Percentiles rank a stretch among this genome's conserved stretches.
These are phyloP conservation scores for Stereum hirsutum DNA, from an alignment of 1,284 basidiomycete species.

Conservation along the genomic window DNA sequence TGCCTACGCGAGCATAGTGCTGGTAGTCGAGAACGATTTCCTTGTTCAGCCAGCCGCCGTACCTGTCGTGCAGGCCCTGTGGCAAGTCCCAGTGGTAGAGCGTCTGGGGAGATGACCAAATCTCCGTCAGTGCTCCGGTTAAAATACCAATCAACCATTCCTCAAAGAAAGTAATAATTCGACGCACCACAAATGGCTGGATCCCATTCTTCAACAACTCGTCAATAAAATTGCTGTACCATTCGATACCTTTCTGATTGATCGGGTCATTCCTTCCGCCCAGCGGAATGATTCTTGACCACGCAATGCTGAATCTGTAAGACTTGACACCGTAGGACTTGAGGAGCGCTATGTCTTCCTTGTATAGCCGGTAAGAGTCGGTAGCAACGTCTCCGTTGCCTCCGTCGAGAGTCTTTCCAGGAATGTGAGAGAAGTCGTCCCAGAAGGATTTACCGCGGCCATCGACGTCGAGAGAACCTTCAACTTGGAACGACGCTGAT, in stretches of 20 bases:
- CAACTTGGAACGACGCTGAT: constrained; percentile 71
- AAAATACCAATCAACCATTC: not conserved
- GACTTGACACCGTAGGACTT: constrained; percentile 28
- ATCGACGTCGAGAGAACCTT: constrained; percentile 48
- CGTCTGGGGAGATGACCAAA: constrained; percentile 32
- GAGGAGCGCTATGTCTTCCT: constrained; percentile 60
- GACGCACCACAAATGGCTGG: constrained; percentile 57
- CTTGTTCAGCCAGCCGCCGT: constrained; percentile 66
- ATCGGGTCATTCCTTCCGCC: constrained; percentile 65
- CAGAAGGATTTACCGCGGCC: constrained; percentile 62
- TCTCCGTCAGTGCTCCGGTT: constrained; percentile 4
- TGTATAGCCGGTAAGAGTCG: constrained; percentile 61
- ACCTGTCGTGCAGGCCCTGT: constrained; percentile 58
- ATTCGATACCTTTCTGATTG: constrained; percentile 59
- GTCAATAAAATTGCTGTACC: constrained; percentile 63
- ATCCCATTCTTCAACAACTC: constrained; percentile 55
- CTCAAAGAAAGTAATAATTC: constrained; percentile 3
- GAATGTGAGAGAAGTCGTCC: constrained; percentile 63
- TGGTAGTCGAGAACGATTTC: constrained; percentile 56
- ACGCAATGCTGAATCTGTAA: constrained; percentile 58
- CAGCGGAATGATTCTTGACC: constrained; percentile 65
- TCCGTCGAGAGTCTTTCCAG: constrained; percentile 60
- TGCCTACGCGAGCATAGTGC: constrained; percentile 47
- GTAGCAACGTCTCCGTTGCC: constrained; percentile 60
- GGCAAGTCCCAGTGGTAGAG: constrained; percentile 78